A percentile compares a stretch with the other conserved stretches of the same genome.
These are phyloP conservation scores for Dactylellina drechsleri DNA, from an alignment of 2,329 filamentous ascomycete species.

Conservation along the genomic window DNA sequence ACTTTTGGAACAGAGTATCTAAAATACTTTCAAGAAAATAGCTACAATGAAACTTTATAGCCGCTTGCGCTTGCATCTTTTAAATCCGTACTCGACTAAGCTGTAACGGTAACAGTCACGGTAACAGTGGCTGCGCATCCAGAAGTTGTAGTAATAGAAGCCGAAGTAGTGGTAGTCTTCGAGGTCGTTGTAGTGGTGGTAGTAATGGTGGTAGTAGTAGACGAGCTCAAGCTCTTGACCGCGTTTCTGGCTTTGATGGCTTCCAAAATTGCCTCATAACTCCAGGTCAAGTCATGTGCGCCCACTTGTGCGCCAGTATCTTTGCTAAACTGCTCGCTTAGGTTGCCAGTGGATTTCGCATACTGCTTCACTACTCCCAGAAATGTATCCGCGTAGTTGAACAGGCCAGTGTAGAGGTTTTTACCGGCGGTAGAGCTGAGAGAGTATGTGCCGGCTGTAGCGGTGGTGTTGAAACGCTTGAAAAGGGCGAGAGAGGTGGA, in stretches of 20 bases:
- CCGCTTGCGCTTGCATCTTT: too few relatives aligned
- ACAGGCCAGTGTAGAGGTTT: conserved; percentile 59
- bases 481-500: conserved; percentile 57
- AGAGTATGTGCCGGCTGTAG: conserved; percentile 34
- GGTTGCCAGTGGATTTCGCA: conserved; percentile 61
- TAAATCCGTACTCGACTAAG: conserved; percentile 1
- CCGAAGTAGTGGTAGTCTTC: conserved; percentile 1
- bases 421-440: conserved; percentile 26
- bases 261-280: conserved; percentile 63
- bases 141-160: conserved; percentile 3
- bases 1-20: too few relatives aligned
- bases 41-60: too few relatives aligned
- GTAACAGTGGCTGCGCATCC: conserved; percentile 12
- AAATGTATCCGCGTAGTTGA: conserved; percentile 62
- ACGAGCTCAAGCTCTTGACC: conserved; percentile 19
- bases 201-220: conserved; percentile 12
- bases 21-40: too few relatives aligned
- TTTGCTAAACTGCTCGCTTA: conserved; percentile 64
- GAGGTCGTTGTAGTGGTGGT: conserved; percentile 19
- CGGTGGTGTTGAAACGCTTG: conserved; percentile 32
- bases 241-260: conserved; percentile 61
- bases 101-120: conserved; percentile 22
- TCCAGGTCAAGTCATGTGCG: conserved; percentile 64
- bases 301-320: conserved; percentile 62
- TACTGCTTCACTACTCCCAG: conserved; percentile 62